Conservation (phyloP, 345 rosid genomes). For the Eucalyptus cloeziana region DNA sequence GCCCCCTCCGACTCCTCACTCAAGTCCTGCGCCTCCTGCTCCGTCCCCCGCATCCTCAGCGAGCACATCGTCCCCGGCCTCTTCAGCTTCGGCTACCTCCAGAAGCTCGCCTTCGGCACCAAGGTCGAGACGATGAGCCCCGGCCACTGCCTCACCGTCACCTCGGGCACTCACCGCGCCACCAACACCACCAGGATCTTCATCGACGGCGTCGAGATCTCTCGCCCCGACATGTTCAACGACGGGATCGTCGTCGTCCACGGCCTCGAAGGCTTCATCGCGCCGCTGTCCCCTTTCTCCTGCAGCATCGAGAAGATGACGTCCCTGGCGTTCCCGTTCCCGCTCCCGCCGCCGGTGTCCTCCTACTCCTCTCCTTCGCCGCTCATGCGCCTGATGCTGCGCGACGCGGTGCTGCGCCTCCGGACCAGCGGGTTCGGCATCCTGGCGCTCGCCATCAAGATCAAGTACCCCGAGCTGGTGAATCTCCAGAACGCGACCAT, state of each 20-base stretch:
- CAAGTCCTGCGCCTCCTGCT: conserved; percentile 36
- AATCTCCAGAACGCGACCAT: conserved; percentile 35
- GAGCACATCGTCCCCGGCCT: conserved; percentile 66
- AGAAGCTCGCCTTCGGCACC: conserved; percentile 39
- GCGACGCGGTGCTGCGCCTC: conserved; percentile 46
- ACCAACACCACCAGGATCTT: conserved; percentile 27
- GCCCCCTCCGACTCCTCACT: conserved; percentile 52
- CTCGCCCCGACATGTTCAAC: conserved; percentile 55
- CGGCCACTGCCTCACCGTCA: conserved; percentile 55
- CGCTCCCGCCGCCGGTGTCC: background rate
- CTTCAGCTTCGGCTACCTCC: conserved; percentile 43
- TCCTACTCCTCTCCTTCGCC: conserved; percentile 3
- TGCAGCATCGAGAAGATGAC: conserved; percentile 43
- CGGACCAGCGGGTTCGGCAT: conserved; percentile 49
- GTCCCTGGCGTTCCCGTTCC: conserved; percentile 8
- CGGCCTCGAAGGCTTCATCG: conserved; percentile 49
- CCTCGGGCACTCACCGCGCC: conserved; percentile 2
- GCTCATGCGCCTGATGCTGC: conserved; percentile 50
- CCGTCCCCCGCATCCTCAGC: conserved; percentile 33
- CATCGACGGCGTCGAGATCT: conserved; percentile 49
- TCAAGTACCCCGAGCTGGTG: conserved; percentile 40
- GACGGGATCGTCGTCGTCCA: conserved; percentile 47
- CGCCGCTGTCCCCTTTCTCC: conserved; percentile 52
- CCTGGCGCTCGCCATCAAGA: conserved; percentile 39
- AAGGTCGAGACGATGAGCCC: conserved; percentile 44